Evolutionary conservation across 768 basidiomycete genomes (phyloP), one percentile per base, ranked within the genome.

Genomic region (Tricholoma sp.): DNA sequence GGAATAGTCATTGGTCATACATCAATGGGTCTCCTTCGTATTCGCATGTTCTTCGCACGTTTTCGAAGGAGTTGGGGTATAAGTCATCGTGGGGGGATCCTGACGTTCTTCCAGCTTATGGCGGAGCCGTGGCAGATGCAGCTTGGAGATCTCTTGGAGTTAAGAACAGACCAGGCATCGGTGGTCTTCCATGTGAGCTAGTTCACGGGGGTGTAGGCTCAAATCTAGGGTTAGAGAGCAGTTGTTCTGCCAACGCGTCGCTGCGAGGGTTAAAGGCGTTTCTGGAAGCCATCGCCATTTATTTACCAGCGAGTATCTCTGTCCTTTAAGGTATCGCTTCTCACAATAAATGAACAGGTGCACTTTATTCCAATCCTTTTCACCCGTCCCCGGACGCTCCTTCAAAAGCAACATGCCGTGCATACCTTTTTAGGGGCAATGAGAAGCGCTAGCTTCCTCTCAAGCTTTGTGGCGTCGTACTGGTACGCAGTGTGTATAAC

Each of bases 121-220:
- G 89, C 4, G 85, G 86, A 10, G 52, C 68, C 21, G 18, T 64
- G 4, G 85, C 88, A 3, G 72, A 78, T 59, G 65, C 70, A 1
- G 64, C 68, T 5, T 92, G 89, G 90, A 74, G 78, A 52, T 59
- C 61, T 10, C 65, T 92, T 7, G 81, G 82, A 1, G 77, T 91
- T 0, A 67, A 61, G 6, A 79, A 74, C 21, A 71, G 90, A 47
- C 41, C 67, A 1, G 78, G 81, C 3, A 65, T 88, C 3, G 90
- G 88, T 2, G 90, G 90, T 1, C 59, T 91, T 6, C 90, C 90
- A 1, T 92, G 90, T 63, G 85, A 90, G 64, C 62, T 91, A 3
- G 80, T 91, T 0, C 90, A 92, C 62, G 83, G 81, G 9, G 68
- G 74, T n/a, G 71, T 83, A 35, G 79, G 79, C 32, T 64, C 72